Evolutionary conservation across 176 grass and related monocot genomes (phyloP), one percentile per base, ranked within the genome.

Genomic region (sorghum (Sorghum bicolor)): DNA sequence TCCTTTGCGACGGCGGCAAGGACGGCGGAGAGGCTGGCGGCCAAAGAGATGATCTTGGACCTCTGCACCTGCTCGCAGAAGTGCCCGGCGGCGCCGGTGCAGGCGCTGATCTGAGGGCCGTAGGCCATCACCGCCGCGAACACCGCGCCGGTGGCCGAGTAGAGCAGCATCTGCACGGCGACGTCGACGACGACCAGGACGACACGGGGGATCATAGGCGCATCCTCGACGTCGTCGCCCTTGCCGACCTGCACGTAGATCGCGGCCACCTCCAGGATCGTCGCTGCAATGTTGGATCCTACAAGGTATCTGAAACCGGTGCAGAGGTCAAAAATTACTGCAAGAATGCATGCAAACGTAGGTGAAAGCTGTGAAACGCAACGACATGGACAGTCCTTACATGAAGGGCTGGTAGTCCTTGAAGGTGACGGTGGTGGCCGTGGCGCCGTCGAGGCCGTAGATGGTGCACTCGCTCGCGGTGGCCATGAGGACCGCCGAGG

Each of bases 401-500:
- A 84, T 60, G 68, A 88, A 80, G n/a, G 81, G 81, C 2, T 3
- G 44, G 36, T 58, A 84, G 20, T 78, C 4, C 4, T 66, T 84
- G 61, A 45, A 88, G 74, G 75, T 74, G 80, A 79, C 10, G 60
- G 8, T 10, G 43, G 80, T 83, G 74, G 8, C 0, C 1, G 0
- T 8, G 79, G 4, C 30, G 79, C 31, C 52, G 25, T 4, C 22
- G 10, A 1, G 14, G 4, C 1, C 5, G 44, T 38, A 2, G 57
- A 64, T n/a, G 43, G 43, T 57, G 87, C 68, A 79, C 6, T 52
- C 67, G 60, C 43, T 44, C 8, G 43, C 43, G 12, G 75, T 72
- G 39, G 60, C 87, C 87, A 88, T 84, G 26, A 80, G 0, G 20
- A 84, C 36, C 1, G 87, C 75, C 5, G 86, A 77, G 22, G 73